These are phyloP conservation scores for Aspergillus sp. DNA, from an alignment of 2,329 filamentous ascomycete species.

Conservation along the genomic window DNA sequence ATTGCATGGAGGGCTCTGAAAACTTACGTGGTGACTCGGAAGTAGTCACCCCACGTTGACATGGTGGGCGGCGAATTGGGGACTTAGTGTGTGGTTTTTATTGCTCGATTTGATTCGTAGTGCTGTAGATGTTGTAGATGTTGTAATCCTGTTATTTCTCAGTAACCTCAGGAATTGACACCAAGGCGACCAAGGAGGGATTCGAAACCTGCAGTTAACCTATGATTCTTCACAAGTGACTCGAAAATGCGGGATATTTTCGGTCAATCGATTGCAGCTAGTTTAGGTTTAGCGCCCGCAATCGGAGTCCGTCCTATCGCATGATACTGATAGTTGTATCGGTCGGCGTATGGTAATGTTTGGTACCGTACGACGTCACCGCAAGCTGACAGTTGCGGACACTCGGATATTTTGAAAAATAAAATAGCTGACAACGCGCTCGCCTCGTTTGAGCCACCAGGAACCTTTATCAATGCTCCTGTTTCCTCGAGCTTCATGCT, in stretches of 20 bases:
- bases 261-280: neutral
- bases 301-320: slow-evolving; percentile 13
- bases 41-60: slow-evolving; percentile 85
- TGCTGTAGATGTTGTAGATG: neutral
- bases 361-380: neutral
- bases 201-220: neutral
- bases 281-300: slow-evolving; percentile 19
- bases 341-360: neutral
- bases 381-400: neutral
- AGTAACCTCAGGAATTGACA: neutral
- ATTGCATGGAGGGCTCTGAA: neutral
- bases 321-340: no score
- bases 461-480: slow-evolving; percentile 27
- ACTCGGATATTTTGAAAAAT: neutral
- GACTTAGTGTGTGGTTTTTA: neutral
- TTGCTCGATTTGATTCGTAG: neutral
- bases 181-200: neutral
- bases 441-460: neutral
- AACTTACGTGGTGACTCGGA: slow-evolving; percentile 77
- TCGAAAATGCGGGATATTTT: slow-evolving; percentile 11
- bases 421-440: slow-evolving; percentile 3
- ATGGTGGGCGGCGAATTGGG: slow-evolving; percentile 50
- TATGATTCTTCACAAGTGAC: slow-evolving; percentile 3
- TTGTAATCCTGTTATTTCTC: neutral
- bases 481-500: slow-evolving; percentile 21